phyloP scores from a whole-genome alignment of 495 filamentous ascomycete species.

The Neurospora sp. region DNA sequence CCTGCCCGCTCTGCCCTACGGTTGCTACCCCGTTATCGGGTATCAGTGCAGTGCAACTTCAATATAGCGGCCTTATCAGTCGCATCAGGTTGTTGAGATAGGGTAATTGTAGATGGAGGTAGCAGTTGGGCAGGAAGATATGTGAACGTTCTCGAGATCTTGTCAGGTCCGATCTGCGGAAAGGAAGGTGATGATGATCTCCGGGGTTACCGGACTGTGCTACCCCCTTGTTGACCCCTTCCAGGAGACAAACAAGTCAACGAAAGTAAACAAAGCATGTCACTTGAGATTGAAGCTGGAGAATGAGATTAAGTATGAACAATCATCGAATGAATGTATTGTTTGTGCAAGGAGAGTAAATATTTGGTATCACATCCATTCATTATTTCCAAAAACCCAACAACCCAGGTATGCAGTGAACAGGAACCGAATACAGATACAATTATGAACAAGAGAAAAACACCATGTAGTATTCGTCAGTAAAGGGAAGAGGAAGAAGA shows the following conservation, averaged over 20 bases:
- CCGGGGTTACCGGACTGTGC: background rate
- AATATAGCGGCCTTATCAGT: background rate
- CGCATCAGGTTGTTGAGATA: background rate
- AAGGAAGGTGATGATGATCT: background rate
- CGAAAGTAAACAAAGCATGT: background rate
- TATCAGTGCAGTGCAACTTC: background rate
- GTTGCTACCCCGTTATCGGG: background rate
- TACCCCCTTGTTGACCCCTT: background rate
- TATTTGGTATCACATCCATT: constrained; percentile 1
- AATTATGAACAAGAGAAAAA: constrained; percentile 1
- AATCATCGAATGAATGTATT: constrained; percentile 1
- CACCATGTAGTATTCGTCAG: background rate
- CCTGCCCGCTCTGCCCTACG: background rate
- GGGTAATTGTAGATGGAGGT: background rate
- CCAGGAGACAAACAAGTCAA: background rate
- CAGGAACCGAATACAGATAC: background rate
- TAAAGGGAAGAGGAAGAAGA: background rate
- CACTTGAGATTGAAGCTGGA: background rate
- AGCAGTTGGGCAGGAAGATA: background rate
- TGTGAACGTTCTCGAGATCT: background rate
- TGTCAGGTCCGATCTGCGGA: background rate
- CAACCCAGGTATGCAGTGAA: background rate
- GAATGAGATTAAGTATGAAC: background rate
- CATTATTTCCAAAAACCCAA: constrained; percentile 1
- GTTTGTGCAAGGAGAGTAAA: background rate